Evolutionary conservation across 495 filamentous ascomycete species (phyloP).

Genomic region (Sphaerosporella brunnea): DNA sequence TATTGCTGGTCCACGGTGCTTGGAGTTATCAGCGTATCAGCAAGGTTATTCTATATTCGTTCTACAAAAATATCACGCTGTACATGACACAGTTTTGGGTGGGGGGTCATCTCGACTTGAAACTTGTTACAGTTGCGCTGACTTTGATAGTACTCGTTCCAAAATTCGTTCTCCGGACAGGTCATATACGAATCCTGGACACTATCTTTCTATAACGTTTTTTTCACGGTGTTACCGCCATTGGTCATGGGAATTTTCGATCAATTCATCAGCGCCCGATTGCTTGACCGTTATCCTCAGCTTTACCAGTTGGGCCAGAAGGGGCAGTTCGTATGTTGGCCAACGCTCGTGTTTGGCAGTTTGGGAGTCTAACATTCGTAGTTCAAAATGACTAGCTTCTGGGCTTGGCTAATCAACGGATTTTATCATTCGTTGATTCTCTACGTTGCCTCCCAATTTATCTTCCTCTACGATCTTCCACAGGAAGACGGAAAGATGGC

Average conservation of each 20-base stretch:
- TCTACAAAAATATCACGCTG: constrained; percentile 97
- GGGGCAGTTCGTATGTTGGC: constrained; percentile 44
- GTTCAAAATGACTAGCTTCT: constrained; percentile 82
- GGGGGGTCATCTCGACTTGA: constrained; percentile 24
- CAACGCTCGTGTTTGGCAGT: not conserved
- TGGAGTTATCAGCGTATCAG: constrained; percentile 97
- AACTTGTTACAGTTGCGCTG: constrained; percentile 8
- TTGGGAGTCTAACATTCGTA: constrained; percentile 4
- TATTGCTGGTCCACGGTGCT: constrained; percentile 86
- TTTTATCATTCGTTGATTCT: constrained; percentile 91
- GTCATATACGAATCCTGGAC: constrained; percentile 99
- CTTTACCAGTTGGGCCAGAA: constrained; percentile 86
- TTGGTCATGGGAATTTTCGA: constrained; percentile 94
- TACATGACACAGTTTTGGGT: constrained; percentile 99
- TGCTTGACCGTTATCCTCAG: constrained; percentile 95
- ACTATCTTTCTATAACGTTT: constrained; percentile 95
- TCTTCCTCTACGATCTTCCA: constrained; percentile 62
- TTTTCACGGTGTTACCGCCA: constrained; percentile 89
- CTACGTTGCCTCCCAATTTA: constrained; percentile 65
- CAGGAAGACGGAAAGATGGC: constrained; percentile 56
- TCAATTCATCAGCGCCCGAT: constrained; percentile 87
- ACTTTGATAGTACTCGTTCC: constrained; percentile 65
- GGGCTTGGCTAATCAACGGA: constrained; percentile 78
- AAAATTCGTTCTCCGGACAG: constrained; percentile 93
- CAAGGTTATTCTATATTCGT: constrained; percentile 93